phyloP scores from a whole-genome alignment of 2,329 filamentous ascomycete species.

The Leptosphaerulina australis region DNA sequence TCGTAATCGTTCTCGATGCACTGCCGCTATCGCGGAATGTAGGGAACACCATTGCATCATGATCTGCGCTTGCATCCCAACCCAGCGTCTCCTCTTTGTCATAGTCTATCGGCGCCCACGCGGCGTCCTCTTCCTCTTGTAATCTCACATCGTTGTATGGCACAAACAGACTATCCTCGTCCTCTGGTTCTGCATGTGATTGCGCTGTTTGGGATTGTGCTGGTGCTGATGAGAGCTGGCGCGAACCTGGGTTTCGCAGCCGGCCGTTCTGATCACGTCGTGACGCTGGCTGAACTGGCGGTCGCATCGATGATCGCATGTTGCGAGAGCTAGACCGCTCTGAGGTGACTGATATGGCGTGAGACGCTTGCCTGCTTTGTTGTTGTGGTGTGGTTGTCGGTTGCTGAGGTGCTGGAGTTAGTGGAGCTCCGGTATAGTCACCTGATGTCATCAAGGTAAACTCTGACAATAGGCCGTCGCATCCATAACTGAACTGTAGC shows the following conservation, averaged over 20 bases:
- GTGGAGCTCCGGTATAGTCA: constrained; percentile 57
- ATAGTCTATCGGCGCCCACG: constrained; percentile 74
- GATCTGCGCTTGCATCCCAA: constrained; percentile 73
- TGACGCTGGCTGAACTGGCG: constrained; percentile 46
- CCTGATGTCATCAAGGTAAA: constrained; percentile 85
- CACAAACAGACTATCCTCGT: constrained; percentile 74
- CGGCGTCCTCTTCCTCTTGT: constrained; percentile 65
- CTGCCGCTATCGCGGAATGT: constrained; percentile 53
- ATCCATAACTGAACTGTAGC: constrained; percentile 73
- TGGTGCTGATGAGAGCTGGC: constrained; percentile 25
- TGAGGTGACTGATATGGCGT: constrained; percentile 31
- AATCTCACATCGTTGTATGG: constrained; percentile 62
- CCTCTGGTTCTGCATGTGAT: constrained; percentile 53
- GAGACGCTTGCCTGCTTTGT: constrained; percentile 44
- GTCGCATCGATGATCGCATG: constrained; percentile 51
- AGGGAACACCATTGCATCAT: constrained; percentile 48
- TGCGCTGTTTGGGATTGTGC: constrained; percentile 12
- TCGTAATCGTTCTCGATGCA: constrained; percentile 31
- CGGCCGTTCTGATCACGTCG: constrained; percentile 37
- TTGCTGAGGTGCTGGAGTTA: constrained; percentile 50
- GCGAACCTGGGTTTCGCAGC: constrained; percentile 38
- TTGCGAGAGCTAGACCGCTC: constrained; percentile 31
- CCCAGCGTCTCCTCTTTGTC: constrained; percentile 71
- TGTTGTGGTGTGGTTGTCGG: constrained; percentile 48
- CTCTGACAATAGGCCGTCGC: constrained; percentile 72